Conservation (phyloP, 1,284 basidiomycete genomes). For the Ganoderma resinaceum region DNA sequence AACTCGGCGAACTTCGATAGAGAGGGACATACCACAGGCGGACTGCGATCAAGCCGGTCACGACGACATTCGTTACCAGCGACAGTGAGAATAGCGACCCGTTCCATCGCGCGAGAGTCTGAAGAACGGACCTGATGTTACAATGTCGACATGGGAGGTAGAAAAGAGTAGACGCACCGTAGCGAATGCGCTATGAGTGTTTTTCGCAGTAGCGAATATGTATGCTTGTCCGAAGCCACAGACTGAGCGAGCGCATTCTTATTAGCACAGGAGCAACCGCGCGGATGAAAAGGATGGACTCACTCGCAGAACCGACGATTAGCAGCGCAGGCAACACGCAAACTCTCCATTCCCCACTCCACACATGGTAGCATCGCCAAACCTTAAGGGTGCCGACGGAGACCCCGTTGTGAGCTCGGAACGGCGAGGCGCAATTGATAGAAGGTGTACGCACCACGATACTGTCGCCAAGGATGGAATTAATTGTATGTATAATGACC, state of each 20-base stretch:
- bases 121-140: background rate
- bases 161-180: constrained; percentile 12
- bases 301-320: constrained; percentile 44
- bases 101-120: constrained; percentile 41
- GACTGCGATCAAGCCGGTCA: constrained; percentile 44
- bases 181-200: constrained; percentile 44
- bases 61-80: constrained; percentile 45
- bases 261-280: background rate
- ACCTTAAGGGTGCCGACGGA: constrained; percentile 31
- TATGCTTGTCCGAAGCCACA: constrained; percentile 46
- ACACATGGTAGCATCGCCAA: constrained; percentile 47
- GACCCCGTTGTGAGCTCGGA: background rate
- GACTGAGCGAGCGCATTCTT: constrained; percentile 28
- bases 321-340: constrained; percentile 41
- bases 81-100: constrained; percentile 46
- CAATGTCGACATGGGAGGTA: background rate
- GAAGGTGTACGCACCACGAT: constrained; percentile 40
- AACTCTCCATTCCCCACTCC: constrained; percentile 43
- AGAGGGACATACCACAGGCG: constrained; percentile 43
- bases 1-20: too few relatives aligned
- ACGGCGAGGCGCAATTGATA: background rate
- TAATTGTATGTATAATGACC: constrained; percentile 46
- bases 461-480: constrained; percentile 45
- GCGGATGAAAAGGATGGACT: constrained; percentile 13
- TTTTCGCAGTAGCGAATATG: constrained; percentile 42